These are phyloP conservation scores for Phaeolepiota aurea DNA, from an alignment of 768 basidiomycete genomes.

Conservation along the genomic window DNA sequence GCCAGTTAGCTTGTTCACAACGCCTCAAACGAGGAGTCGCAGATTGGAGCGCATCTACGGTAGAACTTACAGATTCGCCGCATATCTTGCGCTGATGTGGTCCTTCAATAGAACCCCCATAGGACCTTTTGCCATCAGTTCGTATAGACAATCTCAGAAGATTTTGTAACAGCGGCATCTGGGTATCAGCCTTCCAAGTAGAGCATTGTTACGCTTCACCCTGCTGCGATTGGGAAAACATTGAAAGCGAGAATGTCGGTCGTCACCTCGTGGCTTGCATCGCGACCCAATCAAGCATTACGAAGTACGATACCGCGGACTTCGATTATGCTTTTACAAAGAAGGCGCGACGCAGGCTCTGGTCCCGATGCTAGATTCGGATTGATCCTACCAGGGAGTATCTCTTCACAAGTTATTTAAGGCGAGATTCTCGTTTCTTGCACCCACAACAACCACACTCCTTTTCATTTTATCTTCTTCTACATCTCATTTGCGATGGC, in stretches of 20 bases:
- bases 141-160: not conserved
- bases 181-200: not conserved
- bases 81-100: not conserved
- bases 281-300: slow-evolving; percentile 13
- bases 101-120: not conserved
- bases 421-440: slow-evolving; percentile 16
- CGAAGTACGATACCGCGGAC: slow-evolving; percentile 31
- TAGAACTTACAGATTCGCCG: not conserved
- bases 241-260: slow-evolving; percentile 21
- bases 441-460: slow-evolving; percentile 14
- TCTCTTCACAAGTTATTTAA: slow-evolving; percentile 27
- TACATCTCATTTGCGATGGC: slow-evolving; percentile 16
- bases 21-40: not conserved
- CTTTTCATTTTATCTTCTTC: slow-evolving; percentile 14
- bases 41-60: not conserved
- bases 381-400: slow-evolving; percentile 15
- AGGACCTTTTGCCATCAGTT: not conserved
- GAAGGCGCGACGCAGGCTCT: slow-evolving; percentile 2
- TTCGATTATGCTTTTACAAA: slow-evolving; percentile 24
- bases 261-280: slow-evolving; percentile 26
- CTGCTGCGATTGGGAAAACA: not conserved
- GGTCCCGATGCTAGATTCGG: slow-evolving; percentile 7
- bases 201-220: not conserved
- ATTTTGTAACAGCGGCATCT: not conserved
- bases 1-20: not conserved